phyloP scores from a whole-genome alignment of 73 alveolate species.

The Effrenium voratum region DNA sequence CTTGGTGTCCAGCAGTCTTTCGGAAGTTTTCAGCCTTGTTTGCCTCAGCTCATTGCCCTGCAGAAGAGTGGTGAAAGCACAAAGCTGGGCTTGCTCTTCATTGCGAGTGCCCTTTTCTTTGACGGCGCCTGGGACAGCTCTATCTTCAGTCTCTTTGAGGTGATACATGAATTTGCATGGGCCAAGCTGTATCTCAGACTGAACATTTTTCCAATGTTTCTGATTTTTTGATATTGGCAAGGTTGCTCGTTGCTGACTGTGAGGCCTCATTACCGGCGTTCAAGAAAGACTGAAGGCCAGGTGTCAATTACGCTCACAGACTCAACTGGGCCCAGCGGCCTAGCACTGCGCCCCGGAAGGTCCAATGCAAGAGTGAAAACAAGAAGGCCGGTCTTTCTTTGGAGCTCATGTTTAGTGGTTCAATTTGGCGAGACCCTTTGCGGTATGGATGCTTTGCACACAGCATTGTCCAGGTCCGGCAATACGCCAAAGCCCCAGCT shows the following conservation, averaged over 20 bases:
- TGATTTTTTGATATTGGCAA: background rate
- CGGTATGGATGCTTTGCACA: background rate
- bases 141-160: background rate
- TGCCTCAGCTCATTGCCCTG: background rate
- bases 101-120: conserved; percentile 35
- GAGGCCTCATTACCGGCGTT: conserved; percentile 62
- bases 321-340: no score
- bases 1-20: no score
- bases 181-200: background rate
- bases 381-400: conserved; percentile 10
- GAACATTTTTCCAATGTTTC: background rate
- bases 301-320: no score
- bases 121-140: conserved; percentile 34
- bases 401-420: background rate
- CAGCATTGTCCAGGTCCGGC: background rate
- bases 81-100: conserved; percentile 41
- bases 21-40: background rate
- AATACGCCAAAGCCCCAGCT: no score
- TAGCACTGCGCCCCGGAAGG: no score
- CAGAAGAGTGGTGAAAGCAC: conserved; percentile 82
- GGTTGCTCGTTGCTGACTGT: background rate
- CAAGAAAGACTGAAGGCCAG: conserved; percentile 54
- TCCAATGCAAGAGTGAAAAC: background rate
- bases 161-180: background rate
- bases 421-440: background rate